Conservation (phyloP, 345 rosid genomes). For the Zanthoxylum bungeanum region DNA sequence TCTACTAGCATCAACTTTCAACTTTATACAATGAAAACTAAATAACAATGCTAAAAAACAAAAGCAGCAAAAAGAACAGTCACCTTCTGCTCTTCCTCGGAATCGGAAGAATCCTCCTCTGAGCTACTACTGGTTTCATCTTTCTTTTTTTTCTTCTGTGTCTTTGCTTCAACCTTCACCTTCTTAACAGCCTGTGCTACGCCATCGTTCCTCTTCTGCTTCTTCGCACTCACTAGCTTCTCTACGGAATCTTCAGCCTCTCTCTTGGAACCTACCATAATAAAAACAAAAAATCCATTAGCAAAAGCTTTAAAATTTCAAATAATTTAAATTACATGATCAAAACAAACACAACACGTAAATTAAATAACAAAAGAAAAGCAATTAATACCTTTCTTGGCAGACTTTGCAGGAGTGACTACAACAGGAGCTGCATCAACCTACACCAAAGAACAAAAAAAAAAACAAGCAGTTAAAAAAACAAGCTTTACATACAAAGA, state of each 20-base stretch:
- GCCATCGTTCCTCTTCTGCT: constrained; percentile 53
- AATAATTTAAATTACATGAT: too few species aligned
- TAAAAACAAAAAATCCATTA: background rate
- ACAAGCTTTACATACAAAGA: too few species aligned
- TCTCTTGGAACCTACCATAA: constrained; percentile 53
- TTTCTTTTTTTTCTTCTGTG: constrained; percentile 40
- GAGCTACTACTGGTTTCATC: constrained; percentile 54
- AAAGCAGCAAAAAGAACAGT: too few species aligned
- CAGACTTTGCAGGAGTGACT: constrained; percentile 33
- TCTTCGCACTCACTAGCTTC: constrained; percentile 52
- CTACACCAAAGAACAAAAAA: constrained; percentile 4
- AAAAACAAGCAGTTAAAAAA: background rate
- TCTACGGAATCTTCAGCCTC: constrained; percentile 55
- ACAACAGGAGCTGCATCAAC: constrained; percentile 34
- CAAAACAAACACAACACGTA: background rate
- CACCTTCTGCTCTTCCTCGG: constrained; percentile 70
- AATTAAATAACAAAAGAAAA: background rate
- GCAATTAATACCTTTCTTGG: constrained; percentile 47
- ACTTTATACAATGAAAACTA: too few species aligned
- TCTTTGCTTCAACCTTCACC: constrained; percentile 47
- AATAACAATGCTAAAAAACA: too few species aligned
- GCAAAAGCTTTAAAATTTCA: too few species aligned
- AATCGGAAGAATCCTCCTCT: constrained; percentile 40
- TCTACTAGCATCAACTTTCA: too few species aligned
- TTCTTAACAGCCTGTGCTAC: constrained; percentile 46